A percentile compares a stretch with the other conserved stretches of the same genome.
Evolutionary conservation across 108 stramenopile genomes (phyloP).

Genomic region (Cylindrotheca fusiformis): DNA sequence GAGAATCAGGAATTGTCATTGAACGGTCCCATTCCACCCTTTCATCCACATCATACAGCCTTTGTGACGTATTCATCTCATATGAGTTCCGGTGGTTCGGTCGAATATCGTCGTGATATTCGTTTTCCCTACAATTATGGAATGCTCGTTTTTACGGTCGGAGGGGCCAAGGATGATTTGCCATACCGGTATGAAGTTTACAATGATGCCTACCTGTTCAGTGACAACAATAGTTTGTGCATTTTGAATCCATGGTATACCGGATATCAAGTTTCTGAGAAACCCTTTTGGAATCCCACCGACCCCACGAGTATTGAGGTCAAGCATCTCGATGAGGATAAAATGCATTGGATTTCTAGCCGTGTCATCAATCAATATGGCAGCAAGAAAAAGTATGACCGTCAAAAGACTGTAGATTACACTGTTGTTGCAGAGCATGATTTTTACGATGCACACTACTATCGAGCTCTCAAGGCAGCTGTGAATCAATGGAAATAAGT

Average conservation of each 20-base stretch:
- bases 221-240: conserved; percentile 27
- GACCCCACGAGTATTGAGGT: conserved; percentile 24
- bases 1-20: no score
- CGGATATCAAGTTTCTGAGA: conserved; percentile 22
- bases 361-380: no score
- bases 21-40: conserved; percentile 1
- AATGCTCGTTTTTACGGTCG: conserved; percentile 33
- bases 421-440: conserved; percentile 23
- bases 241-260: conserved; percentile 25
- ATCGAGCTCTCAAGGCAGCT: conserved; percentile 15
- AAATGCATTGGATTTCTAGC: no score
- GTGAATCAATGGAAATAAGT: conserved; percentile 30
- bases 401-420: no score
- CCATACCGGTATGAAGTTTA: conserved; percentile 32
- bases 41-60: not conserved
- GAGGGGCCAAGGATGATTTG: conserved; percentile 15
- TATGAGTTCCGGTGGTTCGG: not conserved
- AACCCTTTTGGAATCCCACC: conserved; percentile 13
- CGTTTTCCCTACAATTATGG: conserved; percentile 34
- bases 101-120: conserved; percentile 31
- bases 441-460: conserved; percentile 28
- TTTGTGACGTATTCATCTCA: not conserved
- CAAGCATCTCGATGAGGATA: no score
- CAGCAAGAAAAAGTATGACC: no score
- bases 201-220: conserved; percentile 33